Base-by-base conservation (phyloP, 106 monocot genomes). In the Allium cepa region DNA sequence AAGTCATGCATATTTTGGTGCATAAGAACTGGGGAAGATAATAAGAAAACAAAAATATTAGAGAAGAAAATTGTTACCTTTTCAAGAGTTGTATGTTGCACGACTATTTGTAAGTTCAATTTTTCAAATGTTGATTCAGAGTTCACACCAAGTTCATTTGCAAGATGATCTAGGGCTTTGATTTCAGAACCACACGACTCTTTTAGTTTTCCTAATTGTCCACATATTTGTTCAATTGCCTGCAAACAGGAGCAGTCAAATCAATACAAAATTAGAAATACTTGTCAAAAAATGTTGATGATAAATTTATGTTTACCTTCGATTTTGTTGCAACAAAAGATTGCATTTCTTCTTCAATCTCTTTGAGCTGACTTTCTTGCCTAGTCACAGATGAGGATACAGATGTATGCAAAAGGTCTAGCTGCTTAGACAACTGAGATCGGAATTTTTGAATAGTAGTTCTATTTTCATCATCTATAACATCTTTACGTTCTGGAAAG, bases 141-240 rank as follows among this genome's bases (percentile, higher is more conserved):
- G 71, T 91, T 95, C 46, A 74, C 79, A 69, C 81, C 85, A 18
- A 95, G 80, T 73, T 95, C 88, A 70, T 76, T 83, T 18, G 88
- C 81, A 69, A 95, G 69, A 73, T 79, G 79, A 78, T 80, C 75
- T 58, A 95, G 75, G 53, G 76, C 70, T 64, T 68, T 75, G 62
- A 95, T 82, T 8, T 85, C 88, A 36, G 88, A 85, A 11, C 79
- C 81, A 79, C 79, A 83, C 75, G 81, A 75, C 67, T 51, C 18
- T 77, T 88, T 85, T 26, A 95, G 73, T 65, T 83, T 91, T 26
- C 66, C 81, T 26, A 95, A 73, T 26, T 70, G 79, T 47, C 59
- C 71, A 53, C 73, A 77, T 46, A 91, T 74, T 78, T 84, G 87
- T 73, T 86, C 81, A 59, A 83, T 77, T 50, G 94, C 52, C 52